Conservation (phyloP, 768 basidiomycete genomes). For the Tricholoma sp. region DNA sequence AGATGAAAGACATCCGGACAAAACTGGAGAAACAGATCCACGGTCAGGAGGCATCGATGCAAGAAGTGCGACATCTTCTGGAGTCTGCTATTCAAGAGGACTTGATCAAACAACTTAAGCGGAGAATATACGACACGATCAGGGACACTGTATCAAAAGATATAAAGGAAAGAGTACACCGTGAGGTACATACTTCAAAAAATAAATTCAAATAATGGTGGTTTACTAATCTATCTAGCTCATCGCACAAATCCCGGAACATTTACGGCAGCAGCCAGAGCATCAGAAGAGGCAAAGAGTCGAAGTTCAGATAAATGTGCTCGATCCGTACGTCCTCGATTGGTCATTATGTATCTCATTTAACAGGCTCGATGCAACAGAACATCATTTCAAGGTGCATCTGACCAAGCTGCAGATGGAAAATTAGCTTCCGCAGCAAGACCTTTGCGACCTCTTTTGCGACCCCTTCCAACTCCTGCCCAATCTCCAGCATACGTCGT, state of each 20-base stretch:
- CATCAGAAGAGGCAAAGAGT: constrained; percentile 38
- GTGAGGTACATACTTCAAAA: constrained; percentile 29
- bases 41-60: constrained; percentile 34
- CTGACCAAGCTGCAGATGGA: constrained; percentile 34
- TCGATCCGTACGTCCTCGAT: constrained; percentile 39
- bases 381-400: constrained; percentile 25
- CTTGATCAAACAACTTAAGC: constrained; percentile 35
- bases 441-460: constrained; percentile 45
- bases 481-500: constrained; percentile 36
- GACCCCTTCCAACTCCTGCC: constrained; percentile 43
- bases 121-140: constrained; percentile 30
- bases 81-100: constrained; percentile 36
- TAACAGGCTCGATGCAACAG: constrained; percentile 28
- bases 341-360: not conserved
- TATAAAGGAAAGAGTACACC: constrained; percentile 37
- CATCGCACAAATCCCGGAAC: constrained; percentile 34
- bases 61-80: constrained; percentile 29
- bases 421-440: constrained; percentile 32
- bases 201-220: not conserved
- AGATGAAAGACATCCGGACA: constrained; percentile 37
- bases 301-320: constrained; percentile 37
- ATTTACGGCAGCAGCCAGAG: constrained; percentile 34
- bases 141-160: constrained; percentile 28
- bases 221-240: constrained; percentile 26
- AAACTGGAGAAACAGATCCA: constrained; percentile 35